A percentile compares a stretch with the other conserved stretches of the same genome.
These are phyloP conservation scores for Pseudocercospora pini-densiflorae DNA, from an alignment of 2,329 filamentous ascomycete species.

Conservation along the genomic window DNA sequence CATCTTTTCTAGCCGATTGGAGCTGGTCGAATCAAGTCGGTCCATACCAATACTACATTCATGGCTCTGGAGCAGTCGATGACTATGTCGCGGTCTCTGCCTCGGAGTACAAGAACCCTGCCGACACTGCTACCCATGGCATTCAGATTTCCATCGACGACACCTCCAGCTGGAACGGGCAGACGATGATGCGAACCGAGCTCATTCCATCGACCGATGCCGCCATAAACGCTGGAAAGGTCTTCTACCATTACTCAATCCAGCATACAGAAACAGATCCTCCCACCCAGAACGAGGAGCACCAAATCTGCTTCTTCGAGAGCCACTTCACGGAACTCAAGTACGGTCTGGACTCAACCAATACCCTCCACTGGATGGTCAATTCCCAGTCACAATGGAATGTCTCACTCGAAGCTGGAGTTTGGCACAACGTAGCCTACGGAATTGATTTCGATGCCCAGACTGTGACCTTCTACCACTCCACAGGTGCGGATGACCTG, in stretches of 20 bases:
- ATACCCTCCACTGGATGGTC: slow-evolving; percentile 68
- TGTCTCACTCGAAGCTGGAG: slow-evolving; percentile 62
- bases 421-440: slow-evolving; percentile 78
- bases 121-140: slow-evolving; percentile 66
- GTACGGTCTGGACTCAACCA: slow-evolving; percentile 62
- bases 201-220: slow-evolving; percentile 72
- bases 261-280: slow-evolving; percentile 63
- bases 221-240: slow-evolving; percentile 67
- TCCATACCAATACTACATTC: slow-evolving; percentile 77
- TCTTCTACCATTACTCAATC: slow-evolving; percentile 75
- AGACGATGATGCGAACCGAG: slow-evolving; percentile 74
- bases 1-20: slow-evolving; percentile 61
- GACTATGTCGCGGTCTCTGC: slow-evolving; percentile 65
- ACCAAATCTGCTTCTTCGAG: slow-evolving; percentile 69
- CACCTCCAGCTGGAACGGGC: slow-evolving; percentile 72
- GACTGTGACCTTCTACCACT: slow-evolving; percentile 72
- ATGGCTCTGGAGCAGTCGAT: slow-evolving; percentile 61
- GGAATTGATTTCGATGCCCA: slow-evolving; percentile 69
- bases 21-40: slow-evolving; percentile 69
- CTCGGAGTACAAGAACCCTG: slow-evolving; percentile 66
- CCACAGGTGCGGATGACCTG: slow-evolving; percentile 63
- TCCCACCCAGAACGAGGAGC: slow-evolving; percentile 66
- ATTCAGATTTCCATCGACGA: slow-evolving; percentile 69
- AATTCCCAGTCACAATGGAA: slow-evolving; percentile 66
- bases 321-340: slow-evolving; percentile 77